Evolutionary conservation across 2,329 filamentous ascomycete genomes (phyloP).

Genomic region (Fusarium metavorans): DNA sequence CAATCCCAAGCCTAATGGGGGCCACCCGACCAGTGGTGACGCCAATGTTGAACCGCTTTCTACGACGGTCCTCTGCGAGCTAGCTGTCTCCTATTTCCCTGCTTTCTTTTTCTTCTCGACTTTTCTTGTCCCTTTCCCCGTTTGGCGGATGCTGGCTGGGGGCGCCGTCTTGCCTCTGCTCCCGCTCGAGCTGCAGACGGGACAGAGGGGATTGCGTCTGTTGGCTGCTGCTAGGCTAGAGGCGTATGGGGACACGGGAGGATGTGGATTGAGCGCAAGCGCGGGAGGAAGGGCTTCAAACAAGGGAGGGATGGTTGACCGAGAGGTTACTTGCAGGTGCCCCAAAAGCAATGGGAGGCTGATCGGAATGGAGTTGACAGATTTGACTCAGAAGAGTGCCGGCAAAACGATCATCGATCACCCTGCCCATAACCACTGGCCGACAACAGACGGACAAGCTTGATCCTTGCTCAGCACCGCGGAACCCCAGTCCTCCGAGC

Average conservation of each 20-base stretch:
- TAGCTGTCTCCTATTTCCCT: constrained; percentile 10
- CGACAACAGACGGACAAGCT: constrained; percentile 24
- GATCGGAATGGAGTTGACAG: constrained; percentile 45
- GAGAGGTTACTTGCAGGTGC: constrained; percentile 34
- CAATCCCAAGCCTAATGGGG: constrained; percentile 2
- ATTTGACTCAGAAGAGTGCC: constrained; percentile 45
- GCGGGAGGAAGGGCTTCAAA: constrained; percentile 19
- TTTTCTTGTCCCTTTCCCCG: constrained; percentile 5
- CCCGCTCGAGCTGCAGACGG: constrained; percentile 6
- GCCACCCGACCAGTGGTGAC: constrained; percentile 17
- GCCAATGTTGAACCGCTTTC: constrained; percentile 27
- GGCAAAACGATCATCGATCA: constrained; percentile 42
- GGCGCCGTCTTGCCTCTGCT: background rate
- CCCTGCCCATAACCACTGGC: constrained; percentile 20
- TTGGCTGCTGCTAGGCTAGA: background rate
- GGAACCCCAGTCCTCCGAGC: constrained; percentile 33
- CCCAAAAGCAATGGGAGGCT: constrained; percentile 42
- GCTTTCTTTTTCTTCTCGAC: constrained; percentile 9
- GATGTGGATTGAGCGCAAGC: constrained; percentile 6
- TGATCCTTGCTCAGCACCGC: constrained; percentile 38
- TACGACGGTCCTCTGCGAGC: constrained; percentile 5
- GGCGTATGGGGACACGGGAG: constrained; percentile 9
- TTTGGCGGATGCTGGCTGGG: constrained; percentile 2
- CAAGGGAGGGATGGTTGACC: constrained; percentile 22
- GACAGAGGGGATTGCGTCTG: constrained; percentile 10